These are phyloP conservation scores for Penicillium sp. DNA, from an alignment of 2,329 filamentous ascomycete genomes.

Conservation along the genomic window DNA sequence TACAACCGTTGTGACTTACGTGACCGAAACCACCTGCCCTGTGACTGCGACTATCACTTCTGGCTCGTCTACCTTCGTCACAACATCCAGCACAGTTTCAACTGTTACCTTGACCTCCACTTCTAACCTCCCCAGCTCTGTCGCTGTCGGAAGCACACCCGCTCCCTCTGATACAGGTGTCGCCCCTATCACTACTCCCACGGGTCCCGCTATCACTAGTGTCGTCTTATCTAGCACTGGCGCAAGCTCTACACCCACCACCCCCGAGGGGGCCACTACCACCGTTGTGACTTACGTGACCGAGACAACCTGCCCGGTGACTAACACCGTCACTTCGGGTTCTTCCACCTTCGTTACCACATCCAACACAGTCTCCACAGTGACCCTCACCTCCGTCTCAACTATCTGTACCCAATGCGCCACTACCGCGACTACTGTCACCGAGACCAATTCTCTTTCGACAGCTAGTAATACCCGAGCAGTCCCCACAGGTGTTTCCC, in stretches of 20 bases:
- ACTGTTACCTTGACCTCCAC: conserved; percentile 32
- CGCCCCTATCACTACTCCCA: conserved; percentile 34
- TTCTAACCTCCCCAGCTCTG: conserved; percentile 2
- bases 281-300: conserved; percentile 18
- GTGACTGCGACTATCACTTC: conserved; percentile 41
- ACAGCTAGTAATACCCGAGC: conserved; percentile 5
- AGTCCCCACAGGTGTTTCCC: conserved; percentile 14
- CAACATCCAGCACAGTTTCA: conserved; percentile 60
- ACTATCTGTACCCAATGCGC: conserved; percentile 25
- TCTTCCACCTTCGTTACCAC: conserved; percentile 18
- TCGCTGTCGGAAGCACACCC: neutral
- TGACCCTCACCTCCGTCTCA: conserved; percentile 24
- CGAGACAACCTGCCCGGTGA: conserved; percentile 18
- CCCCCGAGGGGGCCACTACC: conserved; percentile 15
- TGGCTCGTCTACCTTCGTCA: conserved; percentile 51
- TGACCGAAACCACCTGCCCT: conserved; percentile 36
- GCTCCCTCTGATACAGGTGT: conserved; percentile 28
- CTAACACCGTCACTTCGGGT: conserved; percentile 17
- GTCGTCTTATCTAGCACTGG: conserved; percentile 1
- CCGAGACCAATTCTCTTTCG: conserved; percentile 11
- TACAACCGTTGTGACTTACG: conserved; percentile 31
- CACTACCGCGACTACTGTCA: conserved; percentile 15
- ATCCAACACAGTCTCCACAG: conserved; percentile 19
- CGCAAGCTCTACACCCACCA: conserved; percentile 12
- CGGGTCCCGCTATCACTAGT: conserved; percentile 19